These are phyloP conservation scores for Pseudocercospora crystallina DNA, from an alignment of 2,329 filamentous ascomycete genomes.

Conservation along the genomic window DNA sequence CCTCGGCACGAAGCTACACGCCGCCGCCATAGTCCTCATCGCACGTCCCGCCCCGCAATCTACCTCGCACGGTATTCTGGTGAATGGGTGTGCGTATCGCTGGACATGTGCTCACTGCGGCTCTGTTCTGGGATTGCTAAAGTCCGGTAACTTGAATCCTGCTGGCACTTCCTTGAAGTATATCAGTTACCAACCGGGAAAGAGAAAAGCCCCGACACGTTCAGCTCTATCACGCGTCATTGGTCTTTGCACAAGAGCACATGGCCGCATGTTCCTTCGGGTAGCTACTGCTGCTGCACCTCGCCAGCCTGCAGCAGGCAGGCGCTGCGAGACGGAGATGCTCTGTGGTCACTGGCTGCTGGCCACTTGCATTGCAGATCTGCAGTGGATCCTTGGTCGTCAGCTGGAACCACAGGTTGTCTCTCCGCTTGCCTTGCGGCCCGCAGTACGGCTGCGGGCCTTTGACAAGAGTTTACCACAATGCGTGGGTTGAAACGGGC, in stretches of 20 bases:
- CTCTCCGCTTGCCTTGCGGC: constrained; percentile 17
- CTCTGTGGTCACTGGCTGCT: constrained; percentile 10
- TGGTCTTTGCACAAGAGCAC: constrained; percentile 17
- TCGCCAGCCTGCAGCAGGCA: constrained; percentile 10
- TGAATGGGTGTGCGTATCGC: neutral
- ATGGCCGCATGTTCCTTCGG: constrained; percentile 17
- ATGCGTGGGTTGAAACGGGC: constrained; percentile 19
- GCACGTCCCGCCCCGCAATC: constrained; percentile 12
- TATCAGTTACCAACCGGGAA: constrained; percentile 5
- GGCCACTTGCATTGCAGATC: constrained; percentile 12
- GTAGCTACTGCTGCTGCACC: constrained; percentile 16
- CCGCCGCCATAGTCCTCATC: constrained; percentile 4
- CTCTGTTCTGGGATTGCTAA: constrained; percentile 1
- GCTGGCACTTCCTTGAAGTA: constrained; percentile 5
- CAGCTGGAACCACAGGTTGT: constrained; percentile 17
- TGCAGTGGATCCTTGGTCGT: constrained; percentile 18
- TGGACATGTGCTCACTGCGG: constrained; percentile 13
- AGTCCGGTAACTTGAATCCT: constrained; percentile 22
- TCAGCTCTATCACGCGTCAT: constrained; percentile 15
- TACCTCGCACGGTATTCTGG: neutral
- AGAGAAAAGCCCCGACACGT: constrained; percentile 13
- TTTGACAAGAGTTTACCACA: constrained; percentile 13
- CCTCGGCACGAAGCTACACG: constrained; percentile 22
- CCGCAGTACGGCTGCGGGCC: constrained; percentile 16
- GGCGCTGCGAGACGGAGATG: constrained; percentile 8